Evolutionary conservation across 768 basidiomycete genomes (phyloP).

Genomic region (Xanthoconium purpureum): DNA sequence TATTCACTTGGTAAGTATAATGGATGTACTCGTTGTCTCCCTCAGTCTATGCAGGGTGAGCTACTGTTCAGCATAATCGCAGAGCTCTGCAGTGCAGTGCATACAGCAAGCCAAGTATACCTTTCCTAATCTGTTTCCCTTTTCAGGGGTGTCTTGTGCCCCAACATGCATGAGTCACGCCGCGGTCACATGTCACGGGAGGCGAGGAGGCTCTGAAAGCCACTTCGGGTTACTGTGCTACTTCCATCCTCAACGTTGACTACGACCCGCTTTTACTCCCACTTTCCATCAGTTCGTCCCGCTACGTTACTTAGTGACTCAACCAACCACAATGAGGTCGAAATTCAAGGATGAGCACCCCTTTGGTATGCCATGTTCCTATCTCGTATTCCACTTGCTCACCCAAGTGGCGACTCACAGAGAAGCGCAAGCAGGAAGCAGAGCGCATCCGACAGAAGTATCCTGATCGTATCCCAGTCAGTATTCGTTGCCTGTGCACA

Average conservation of each 20-base stretch:
- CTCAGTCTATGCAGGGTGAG: too few species aligned
- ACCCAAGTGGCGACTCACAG: conserved; percentile 41
- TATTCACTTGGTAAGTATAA: too few species aligned
- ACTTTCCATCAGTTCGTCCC: conserved; percentile 5
- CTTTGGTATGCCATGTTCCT: conserved; percentile 62
- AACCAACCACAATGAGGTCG: conserved; percentile 63
- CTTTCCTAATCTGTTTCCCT: not conserved
- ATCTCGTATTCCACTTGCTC: conserved; percentile 34
- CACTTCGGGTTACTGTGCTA: conserved; percentile 21
- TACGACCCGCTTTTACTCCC: conserved; percentile 15
- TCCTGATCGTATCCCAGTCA: conserved; percentile 93
- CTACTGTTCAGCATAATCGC: not conserved
- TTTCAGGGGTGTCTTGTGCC: conserved; percentile 17
- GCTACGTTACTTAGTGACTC: not conserved
- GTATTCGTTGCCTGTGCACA: conserved; percentile 26
- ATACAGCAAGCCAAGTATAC: not conserved
- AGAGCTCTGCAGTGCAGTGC: conserved; percentile 7
- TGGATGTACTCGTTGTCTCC: too few species aligned
- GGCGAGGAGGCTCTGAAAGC: conserved; percentile 33
- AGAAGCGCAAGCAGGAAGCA: conserved; percentile 99
- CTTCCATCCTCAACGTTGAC: conserved; percentile 28
- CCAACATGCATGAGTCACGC: conserved; percentile 26
- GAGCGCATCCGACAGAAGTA: conserved; percentile 99
- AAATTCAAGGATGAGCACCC: conserved; percentile 99
- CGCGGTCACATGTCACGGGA: conserved; percentile 31